Base-by-base conservation (phyloP, 2,329 filamentous ascomycete genomes). In the Xylaria sp. region DNA sequence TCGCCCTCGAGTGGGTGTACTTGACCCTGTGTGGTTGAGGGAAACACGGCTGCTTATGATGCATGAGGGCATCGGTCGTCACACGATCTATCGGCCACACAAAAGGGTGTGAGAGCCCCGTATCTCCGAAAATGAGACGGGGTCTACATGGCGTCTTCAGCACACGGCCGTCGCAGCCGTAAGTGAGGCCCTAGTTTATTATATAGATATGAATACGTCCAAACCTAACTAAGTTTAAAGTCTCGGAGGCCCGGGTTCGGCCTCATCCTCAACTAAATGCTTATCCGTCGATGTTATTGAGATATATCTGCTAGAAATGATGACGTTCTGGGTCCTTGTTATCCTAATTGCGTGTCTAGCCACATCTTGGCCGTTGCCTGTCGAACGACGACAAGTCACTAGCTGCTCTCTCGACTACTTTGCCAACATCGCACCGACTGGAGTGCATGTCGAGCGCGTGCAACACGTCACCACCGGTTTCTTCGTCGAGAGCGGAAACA, bases 381-480 rank as follows among this genome's bases (percentile, higher is more conserved):
- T 41, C 20, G 34, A 55, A 15, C 59, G 36, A 67, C 72, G 68
- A 45, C 73, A 72, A 66, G 64, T 70, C 50, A 25, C 52, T 25
- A 48, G 41, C 25, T 76, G 75, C 62, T 70, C 72, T 13, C 25
- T 65, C 30, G 62, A 67, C 28, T 75, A 72, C 58, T 75, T 76
- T 23, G 65, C 58, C 3, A 36, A 60, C 6, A 73, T 76, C n/a
- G 30, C 62, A 12, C 73, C 74, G 18, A 53, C 23, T 6, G 72
- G 72, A 1, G 43, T 68, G 9, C 45, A 55, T 0, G 65, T 75
- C 4, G 73, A 76, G 56, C 67, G 50, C 34, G 74, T 70, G 13
- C 65, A 76, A 28, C n/a, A 72, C 67, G 68, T 76, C 4, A 74
- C 73, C 3, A 60, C 62, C 4, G 75, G 75, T 1, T 67, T 68